A percentile compares a stretch with the other conserved stretches of the same genome.
These are phyloP conservation scores for Kentomonas sorsogonicus DNA, from an alignment of 208 protist genomes.

Conservation along the genomic window DNA sequence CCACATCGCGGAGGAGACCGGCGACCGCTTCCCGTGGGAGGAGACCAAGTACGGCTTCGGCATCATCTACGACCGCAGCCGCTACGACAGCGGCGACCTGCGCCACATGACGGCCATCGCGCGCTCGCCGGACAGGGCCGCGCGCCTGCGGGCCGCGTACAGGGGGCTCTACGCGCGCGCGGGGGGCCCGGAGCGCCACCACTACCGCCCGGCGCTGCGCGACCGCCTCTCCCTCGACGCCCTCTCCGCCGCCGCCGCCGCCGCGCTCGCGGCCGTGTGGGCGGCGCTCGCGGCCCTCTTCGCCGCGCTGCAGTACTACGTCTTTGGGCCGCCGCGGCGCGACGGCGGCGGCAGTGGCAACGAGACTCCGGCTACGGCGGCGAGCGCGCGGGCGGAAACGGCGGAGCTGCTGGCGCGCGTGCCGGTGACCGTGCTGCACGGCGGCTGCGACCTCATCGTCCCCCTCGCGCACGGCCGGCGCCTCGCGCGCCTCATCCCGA, in stretches of 20 bases:
- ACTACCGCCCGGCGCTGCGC: no score
- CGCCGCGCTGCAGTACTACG: no score
- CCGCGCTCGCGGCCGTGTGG: no score
- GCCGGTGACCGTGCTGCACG: constrained; percentile 37
- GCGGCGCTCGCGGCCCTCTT: no score
- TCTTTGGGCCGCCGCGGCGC: no score
- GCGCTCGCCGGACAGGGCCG: constrained; percentile 17
- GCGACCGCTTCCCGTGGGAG: constrained; percentile 24
- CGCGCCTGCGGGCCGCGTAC: constrained; percentile 3
- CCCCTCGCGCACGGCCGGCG: constrained; percentile 23
- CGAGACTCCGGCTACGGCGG: neutral
- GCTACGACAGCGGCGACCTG: constrained; percentile 15
- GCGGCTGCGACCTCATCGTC: constrained; percentile 27
- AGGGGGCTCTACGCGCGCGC: neutral
- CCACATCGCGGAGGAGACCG: constrained; percentile 24
- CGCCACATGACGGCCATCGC: constrained; percentile 39
- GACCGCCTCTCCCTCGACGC: no score
- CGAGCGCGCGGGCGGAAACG: neutral
- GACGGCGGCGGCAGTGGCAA: no score
- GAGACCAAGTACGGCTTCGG: constrained; percentile 28
- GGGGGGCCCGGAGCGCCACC: no score
- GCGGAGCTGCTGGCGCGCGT: neutral
- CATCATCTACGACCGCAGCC: constrained; percentile 23
- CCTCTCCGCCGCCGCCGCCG: no score
- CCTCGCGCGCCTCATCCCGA: constrained; percentile 16